A percentile compares a stretch with the other conserved stretches of the same genome.
Evolutionary conservation across 208 protist species (phyloP).

Genomic region (Entamoeba histolytica): DNA sequence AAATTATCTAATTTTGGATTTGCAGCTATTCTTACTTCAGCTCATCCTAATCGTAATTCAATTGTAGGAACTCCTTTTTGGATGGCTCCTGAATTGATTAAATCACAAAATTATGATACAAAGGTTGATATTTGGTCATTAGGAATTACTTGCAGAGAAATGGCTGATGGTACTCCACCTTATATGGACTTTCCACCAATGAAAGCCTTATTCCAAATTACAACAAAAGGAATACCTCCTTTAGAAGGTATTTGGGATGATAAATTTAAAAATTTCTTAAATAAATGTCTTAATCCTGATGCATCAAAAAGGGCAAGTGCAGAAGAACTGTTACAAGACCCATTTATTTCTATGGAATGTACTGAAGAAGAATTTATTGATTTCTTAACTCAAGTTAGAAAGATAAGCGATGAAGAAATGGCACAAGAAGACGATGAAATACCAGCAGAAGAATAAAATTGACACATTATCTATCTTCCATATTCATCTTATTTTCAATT

Average conservation of each 20-base stretch:
- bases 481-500: too few species aligned
- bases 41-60: neutral
- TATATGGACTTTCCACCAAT: neutral
- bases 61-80: constrained; percentile 8
- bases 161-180: constrained; percentile 6
- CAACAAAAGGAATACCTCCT: neutral
- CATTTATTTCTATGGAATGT: neutral
- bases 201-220: neutral
- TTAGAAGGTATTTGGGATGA: neutral
- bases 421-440: neutral
- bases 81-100: constrained; percentile 21
- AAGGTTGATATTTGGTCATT: constrained; percentile 18
- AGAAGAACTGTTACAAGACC: neutral
- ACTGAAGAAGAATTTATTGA: neutral
- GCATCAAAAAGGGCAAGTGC: neutral
- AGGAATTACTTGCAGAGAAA: constrained; percentile 1
- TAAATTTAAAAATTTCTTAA: constrained; percentile 11
- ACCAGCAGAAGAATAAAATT: neutral
- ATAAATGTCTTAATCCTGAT: constrained; percentile 5
- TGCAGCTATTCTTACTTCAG: neutral
- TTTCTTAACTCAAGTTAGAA: neutral
- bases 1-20: constrained; percentile 25
- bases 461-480: too few species aligned
- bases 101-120: neutral
- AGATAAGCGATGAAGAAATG: neutral